Evolutionary conservation across 139 green algal species (phyloP).

Genomic region (Volvox reticuliferus): DNA sequence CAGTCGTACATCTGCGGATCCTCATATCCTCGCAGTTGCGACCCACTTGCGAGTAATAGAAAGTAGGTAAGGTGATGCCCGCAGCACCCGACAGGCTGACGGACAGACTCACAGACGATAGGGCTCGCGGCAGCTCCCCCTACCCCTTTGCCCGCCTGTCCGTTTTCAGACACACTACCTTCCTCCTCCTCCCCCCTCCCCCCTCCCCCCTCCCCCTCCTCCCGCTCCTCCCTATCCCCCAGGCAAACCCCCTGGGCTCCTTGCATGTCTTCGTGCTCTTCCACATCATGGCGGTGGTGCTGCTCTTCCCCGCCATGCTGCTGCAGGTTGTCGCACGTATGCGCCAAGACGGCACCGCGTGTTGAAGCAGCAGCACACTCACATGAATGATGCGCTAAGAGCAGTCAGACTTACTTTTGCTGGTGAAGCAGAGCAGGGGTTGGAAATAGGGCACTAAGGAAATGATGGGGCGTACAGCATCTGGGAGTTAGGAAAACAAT

Average conservation of each 20-base stretch:
- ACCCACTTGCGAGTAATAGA: too few species aligned
- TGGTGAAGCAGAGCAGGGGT: too few species aligned
- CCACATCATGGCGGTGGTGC: slow-evolving; percentile 56
- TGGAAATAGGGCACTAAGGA: too few species aligned
- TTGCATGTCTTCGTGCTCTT: slow-evolving; percentile 51
- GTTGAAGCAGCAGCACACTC: too few species aligned
- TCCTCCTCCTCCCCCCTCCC: not conserved
- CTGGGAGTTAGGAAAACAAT: too few species aligned
- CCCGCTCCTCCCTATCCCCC: not conserved
- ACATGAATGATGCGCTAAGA: too few species aligned
- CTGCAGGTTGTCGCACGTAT: slow-evolving; percentile 43
- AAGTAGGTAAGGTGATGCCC: too few species aligned
- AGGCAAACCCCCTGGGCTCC: slow-evolving; percentile 54
- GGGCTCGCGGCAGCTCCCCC: not conserved
- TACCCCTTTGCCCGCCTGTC: not conserved
- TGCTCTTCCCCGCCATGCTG: slow-evolving; percentile 68
- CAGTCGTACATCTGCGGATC: too few species aligned
- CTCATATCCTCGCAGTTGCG: too few species aligned
- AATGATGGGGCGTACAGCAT: too few species aligned
- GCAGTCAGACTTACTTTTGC: too few species aligned
- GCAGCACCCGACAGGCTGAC: not conserved
- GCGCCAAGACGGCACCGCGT: too few species aligned
- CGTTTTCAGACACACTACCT: not conserved
- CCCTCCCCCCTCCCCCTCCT: not conserved
- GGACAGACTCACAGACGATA: not conserved